Percentiles rank a stretch among this genome's conserved stretches.
phyloP scores from a whole-genome alignment of 176 grass and related monocot genomes.

The Cenchrus americanus region DNA sequence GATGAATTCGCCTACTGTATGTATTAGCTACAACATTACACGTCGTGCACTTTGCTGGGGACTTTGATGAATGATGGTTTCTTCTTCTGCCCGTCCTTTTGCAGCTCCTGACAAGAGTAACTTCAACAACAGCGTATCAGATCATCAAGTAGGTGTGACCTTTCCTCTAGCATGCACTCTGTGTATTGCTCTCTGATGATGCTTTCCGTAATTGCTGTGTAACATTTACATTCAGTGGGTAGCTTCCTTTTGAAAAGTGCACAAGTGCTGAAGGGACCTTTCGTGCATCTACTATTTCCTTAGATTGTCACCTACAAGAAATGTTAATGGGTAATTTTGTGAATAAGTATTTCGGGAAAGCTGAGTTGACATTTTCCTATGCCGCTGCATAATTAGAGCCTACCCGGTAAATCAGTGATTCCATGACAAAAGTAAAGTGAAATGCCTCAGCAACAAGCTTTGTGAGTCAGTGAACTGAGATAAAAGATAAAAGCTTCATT shows the following conservation, averaged over 20 bases:
- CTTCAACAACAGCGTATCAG: slow-evolving; percentile 98
- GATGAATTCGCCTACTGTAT: not conserved
- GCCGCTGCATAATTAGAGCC: not conserved
- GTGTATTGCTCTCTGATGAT: not conserved
- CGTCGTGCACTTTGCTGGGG: not conserved
- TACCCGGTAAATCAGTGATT: not conserved
- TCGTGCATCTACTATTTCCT: not conserved
- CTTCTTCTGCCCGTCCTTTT: slow-evolving; percentile 31
- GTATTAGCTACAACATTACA: not conserved
- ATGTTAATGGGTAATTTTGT: not conserved
- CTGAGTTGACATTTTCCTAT: not conserved
- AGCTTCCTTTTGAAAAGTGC: not conserved
- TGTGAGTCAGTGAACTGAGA: not conserved
- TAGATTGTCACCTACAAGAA: slow-evolving; percentile 3
- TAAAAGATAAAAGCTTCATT: not conserved
- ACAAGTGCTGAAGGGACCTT: not conserved
- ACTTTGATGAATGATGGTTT: slow-evolving; percentile 16
- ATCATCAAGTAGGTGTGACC: slow-evolving; percentile 99
- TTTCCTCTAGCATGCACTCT: slow-evolving; percentile 49
- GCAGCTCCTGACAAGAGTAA: slow-evolving; percentile 86
- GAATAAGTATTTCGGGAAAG: not conserved
- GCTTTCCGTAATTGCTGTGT: not conserved
- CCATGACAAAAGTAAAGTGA: not conserved
- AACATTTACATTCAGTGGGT: not conserved
- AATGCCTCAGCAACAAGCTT: not conserved